Conservation (phyloP, 352 stramenopile species). For the Phytophthora tubulina region DNA sequence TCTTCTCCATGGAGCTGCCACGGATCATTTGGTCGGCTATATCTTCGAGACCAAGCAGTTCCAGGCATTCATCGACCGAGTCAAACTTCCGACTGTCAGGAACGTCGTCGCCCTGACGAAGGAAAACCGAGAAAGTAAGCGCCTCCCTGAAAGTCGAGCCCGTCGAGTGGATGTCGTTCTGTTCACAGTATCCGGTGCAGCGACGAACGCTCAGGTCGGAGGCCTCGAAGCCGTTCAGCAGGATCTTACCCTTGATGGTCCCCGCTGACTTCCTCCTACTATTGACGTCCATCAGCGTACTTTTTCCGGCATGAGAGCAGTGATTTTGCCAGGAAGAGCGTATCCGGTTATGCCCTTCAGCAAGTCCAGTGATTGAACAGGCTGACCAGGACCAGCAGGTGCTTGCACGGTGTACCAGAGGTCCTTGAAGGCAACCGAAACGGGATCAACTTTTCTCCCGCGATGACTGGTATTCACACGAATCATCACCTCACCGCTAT, state of each 20-base stretch:
- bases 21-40: slow-evolving; percentile 75
- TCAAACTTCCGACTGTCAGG: slow-evolving; percentile 57
- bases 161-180: slow-evolving; percentile 93
- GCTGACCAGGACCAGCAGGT: slow-evolving; percentile 44
- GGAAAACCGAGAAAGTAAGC: slow-evolving; percentile 92
- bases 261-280: slow-evolving; percentile 90
- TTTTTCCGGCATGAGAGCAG: slow-evolving; percentile 92
- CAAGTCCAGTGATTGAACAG: slow-evolving; percentile 48
- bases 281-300: slow-evolving; percentile 96
- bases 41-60: slow-evolving; percentile 61
- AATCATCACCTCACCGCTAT: slow-evolving; percentile 38
- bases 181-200: slow-evolving; percentile 77
- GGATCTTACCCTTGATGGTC: slow-evolving; percentile 73
- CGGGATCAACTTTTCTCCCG: slow-evolving; percentile 43
- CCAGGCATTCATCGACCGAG: slow-evolving; percentile 65
- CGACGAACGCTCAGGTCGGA: slow-evolving; percentile 65
- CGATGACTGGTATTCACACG: slow-evolving; percentile 30
- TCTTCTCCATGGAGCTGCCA: slow-evolving; percentile 63
- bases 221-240: slow-evolving; percentile 65
- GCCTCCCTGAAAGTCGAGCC: slow-evolving; percentile 93
- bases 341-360: slow-evolving; percentile 71
- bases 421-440: slow-evolving; percentile 67
- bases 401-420: slow-evolving; percentile 67
- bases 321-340: slow-evolving; percentile 65
- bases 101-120: slow-evolving; percentile 66